Conservation (phyloP, 495 filamentous ascomycete species). For the Penicillium riverlandense region DNA sequence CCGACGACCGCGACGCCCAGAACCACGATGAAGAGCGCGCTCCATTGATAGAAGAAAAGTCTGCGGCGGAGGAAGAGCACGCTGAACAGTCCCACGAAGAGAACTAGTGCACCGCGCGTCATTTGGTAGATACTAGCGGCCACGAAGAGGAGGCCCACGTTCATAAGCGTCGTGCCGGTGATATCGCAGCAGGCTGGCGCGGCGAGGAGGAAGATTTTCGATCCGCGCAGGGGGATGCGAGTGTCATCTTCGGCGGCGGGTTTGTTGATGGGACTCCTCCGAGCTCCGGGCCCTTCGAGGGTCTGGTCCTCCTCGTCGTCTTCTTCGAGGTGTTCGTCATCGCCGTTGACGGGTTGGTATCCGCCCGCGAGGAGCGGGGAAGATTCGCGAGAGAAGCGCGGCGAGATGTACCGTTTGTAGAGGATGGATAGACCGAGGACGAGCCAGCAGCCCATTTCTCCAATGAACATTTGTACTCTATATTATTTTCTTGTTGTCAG, state of each 20-base stretch:
- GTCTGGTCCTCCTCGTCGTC: slow-evolving; percentile 38
- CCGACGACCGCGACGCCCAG: slow-evolving; percentile 85
- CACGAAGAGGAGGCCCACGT: slow-evolving; percentile 87
- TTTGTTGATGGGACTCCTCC: slow-evolving; percentile 41
- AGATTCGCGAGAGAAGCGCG: slow-evolving; percentile 23
- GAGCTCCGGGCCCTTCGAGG: slow-evolving; percentile 18
- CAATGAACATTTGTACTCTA: slow-evolving; percentile 82
- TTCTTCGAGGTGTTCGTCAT: slow-evolving; percentile 40
- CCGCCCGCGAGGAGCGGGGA: slow-evolving; percentile 45
- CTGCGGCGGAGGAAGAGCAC: slow-evolving; percentile 78
- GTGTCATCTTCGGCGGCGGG: slow-evolving; percentile 35
- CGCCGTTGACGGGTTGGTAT: slow-evolving; percentile 55
- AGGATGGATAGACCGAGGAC: slow-evolving; percentile 63
- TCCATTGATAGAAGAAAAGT: slow-evolving; percentile 81
- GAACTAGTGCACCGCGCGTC: slow-evolving; percentile 87
- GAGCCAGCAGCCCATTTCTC: slow-evolving; percentile 88
- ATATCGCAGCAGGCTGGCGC: slow-evolving; percentile 92
- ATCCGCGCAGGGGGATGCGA: slow-evolving; percentile 57
- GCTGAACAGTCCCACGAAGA: slow-evolving; percentile 94
- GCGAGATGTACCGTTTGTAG: slow-evolving; percentile 48
- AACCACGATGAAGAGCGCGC: slow-evolving; percentile 78
- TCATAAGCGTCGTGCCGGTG: slow-evolving; percentile 92
- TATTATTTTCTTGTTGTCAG: background rate
- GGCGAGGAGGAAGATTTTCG: slow-evolving; percentile 68
- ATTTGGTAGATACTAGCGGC: slow-evolving; percentile 97